Conservation (phyloP, 352 stramenopile species). For the Phytophthora fragariaefolia region DNA sequence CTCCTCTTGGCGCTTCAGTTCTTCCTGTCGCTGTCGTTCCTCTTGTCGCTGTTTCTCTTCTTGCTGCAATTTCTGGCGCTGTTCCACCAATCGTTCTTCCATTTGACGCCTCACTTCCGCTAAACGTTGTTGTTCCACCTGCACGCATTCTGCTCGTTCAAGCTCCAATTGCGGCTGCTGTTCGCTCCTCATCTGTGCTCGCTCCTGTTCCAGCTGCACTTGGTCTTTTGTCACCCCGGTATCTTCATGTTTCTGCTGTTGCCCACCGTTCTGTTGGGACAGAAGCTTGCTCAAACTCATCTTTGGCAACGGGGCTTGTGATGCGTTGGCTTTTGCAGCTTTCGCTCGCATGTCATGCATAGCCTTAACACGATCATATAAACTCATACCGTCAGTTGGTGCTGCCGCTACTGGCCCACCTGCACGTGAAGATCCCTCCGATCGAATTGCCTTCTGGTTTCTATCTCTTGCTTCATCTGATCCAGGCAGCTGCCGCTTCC, state of each 20-base stretch:
- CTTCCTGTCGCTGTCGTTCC: slow-evolving; percentile 1
- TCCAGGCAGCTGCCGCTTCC: slow-evolving; percentile 39
- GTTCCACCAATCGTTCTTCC: not conserved
- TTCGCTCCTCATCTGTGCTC: not conserved
- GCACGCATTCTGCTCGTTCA: slow-evolving; percentile 1
- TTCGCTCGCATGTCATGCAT: slow-evolving; percentile 49
- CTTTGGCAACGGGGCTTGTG: slow-evolving; percentile 22
- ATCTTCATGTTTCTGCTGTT: slow-evolving; percentile 10
- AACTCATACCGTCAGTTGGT: slow-evolving; percentile 38
- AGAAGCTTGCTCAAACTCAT: slow-evolving; percentile 22
- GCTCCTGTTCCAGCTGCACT: slow-evolving; percentile 13
- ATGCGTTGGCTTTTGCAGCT: slow-evolving; percentile 11
- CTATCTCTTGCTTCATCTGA: slow-evolving; percentile 19
- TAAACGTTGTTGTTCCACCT: slow-evolving; percentile 8
- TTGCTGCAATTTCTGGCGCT: no score
- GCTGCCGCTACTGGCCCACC: slow-evolving; percentile 5
- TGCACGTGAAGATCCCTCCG: not conserved
- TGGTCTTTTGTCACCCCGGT: no score
- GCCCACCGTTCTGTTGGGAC: slow-evolving; percentile 20
- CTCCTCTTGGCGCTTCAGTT: slow-evolving; percentile 2
- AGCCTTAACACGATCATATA: slow-evolving; percentile 54
- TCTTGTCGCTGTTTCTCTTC: slow-evolving; percentile 5
- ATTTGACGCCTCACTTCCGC: slow-evolving; percentile 9
- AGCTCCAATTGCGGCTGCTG: slow-evolving; percentile 11
- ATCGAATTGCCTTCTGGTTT: slow-evolving; percentile 23